A percentile compares a stretch with the other conserved stretches of the same genome.
phyloP scores from a whole-genome alignment of 2,329 filamentous ascomycete genomes.

The Verticillium longisporum region DNA sequence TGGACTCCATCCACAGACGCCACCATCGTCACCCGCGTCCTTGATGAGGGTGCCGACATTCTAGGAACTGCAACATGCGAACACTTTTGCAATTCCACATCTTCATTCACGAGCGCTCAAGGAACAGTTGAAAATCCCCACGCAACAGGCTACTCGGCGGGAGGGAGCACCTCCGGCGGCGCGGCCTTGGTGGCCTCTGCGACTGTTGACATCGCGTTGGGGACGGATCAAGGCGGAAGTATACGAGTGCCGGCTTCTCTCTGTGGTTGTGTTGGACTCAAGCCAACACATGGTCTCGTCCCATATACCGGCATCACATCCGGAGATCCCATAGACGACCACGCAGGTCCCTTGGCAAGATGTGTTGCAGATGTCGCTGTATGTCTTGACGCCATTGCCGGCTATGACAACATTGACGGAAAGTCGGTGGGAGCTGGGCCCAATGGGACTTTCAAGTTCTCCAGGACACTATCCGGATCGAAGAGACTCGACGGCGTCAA shows the following conservation, averaged over 20 bases:
- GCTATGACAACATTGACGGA: constrained; percentile 42
- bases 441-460: constrained; percentile 20
- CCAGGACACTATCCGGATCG: constrained; percentile 12
- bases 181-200: constrained; percentile 37
- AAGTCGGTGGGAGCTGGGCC: constrained; percentile 25
- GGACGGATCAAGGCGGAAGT: constrained; percentile 41
- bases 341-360: constrained; percentile 35
- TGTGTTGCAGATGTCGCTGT: constrained; percentile 31
- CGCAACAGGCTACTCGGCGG: constrained; percentile 35
- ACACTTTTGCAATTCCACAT: constrained; percentile 42
- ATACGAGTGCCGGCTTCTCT: constrained; percentile 35
- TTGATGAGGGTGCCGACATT: constrained; percentile 44
- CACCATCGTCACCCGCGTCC: constrained; percentile 40
- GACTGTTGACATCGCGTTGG: constrained; percentile 35
- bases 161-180: constrained; percentile 41
- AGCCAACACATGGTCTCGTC: constrained; percentile 43
- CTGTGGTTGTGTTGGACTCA: constrained; percentile 34
- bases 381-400: constrained; percentile 37
- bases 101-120: constrained; percentile 37
- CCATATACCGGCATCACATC: constrained; percentile 43
- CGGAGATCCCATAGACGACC: constrained; percentile 44
- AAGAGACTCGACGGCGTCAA: constrained; percentile 22
- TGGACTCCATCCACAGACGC: constrained; percentile 48
- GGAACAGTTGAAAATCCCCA: constrained; percentile 40
- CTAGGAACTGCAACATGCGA: constrained; percentile 46